Evolutionary conservation across 345 rosid species (phyloP), one percentile per base, ranked within the genome.

Genomic region (Acer yangbiense): DNA sequence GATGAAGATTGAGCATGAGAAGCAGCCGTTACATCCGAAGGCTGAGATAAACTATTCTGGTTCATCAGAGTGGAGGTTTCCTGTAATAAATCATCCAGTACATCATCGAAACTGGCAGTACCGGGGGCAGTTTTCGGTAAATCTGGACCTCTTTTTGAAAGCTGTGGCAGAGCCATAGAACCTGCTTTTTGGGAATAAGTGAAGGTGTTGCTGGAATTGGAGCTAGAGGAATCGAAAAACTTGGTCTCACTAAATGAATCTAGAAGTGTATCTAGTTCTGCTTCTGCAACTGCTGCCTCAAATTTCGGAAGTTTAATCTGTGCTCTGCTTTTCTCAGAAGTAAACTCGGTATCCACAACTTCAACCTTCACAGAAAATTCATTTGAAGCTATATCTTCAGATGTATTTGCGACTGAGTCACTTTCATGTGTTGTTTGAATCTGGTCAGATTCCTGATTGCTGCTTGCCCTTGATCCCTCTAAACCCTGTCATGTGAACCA

Each of bases 201-300:
- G 12, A 50, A 43, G 68, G 65, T 27, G 35, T 55, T 60, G 58
- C 68, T 67, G 11, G 77, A 61, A 74, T 50, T 78, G 52, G 60
- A 9, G 66, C 65, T 46, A 54, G 82, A 67, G 64, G 85, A 52
- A 43, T 83, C 83, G 9, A 50, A 63, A 0, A 75, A 64, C 69
- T 82, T 81, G 65, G 79, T 71, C 73, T 87, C 92, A 9, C 65
- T 18, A 48, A 87, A 83, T 39, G 93, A 89, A 79, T 83, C 66
- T 7, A 92, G 96, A 71, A 92, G 99, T 65, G 78, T 84, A 76
- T 93, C 96, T 18, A 93, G 83, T 72, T 95, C 97, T 20, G 88
- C 84, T 76, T 89, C 93, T 9, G 85, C 85, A 41, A 82, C 84
- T 52, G 87, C 67, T 8, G 89, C 84, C 77, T 87, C 83, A 44